Base-by-base conservation (phyloP, 2,329 filamentous ascomycete species). In the Fusarium agapanthi region DNA sequence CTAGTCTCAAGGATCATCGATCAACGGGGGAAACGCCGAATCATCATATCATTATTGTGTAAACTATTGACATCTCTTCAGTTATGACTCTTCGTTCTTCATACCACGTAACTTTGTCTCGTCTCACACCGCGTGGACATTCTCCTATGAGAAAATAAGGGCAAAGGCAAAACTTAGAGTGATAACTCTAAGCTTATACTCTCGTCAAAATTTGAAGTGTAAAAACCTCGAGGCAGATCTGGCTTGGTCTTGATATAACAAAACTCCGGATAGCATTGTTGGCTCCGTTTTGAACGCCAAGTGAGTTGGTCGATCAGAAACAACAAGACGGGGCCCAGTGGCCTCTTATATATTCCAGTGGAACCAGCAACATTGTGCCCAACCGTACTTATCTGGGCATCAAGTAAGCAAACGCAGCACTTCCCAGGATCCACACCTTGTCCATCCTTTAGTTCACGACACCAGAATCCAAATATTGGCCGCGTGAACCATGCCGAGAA, bases 401-500 rank as follows among this genome's bases (percentile, higher is more conserved):
- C 41, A 64, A 61, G 58, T 61, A 73, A 47, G 47, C 32, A 24
- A 32, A 59, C 40, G 67, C 57, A 56, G 48, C 53, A 62, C 32
- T 44, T 58, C 55, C 28, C 35, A 59, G 45, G 35, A 43, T 73
- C 71, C 71, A 65, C 71, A 65, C 30, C 34, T 37, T 45, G 53
- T 11, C 41, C 62, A 47, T 66, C 45, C 51, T 54, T 53, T 50
- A 40, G 38, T 73, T 67, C 55, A 66, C 41, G 57, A 67, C 66
- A 54, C 30, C 57, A 71, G 56, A 38, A 30, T 47, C 55, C 62
- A 58, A 67, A 68, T 54, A 47, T 38, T 24, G 34, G 57, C 55
- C 55, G 50, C 51, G 51, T 73, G 67, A 64, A 64, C 37, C 66
- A 73, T 53, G 57, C 70, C 70, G 70, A 67, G 57, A 66, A 60